Evolutionary conservation across 2,329 filamentous ascomycete genomes (phyloP).

Genomic region (Cadophora gregata): DNA sequence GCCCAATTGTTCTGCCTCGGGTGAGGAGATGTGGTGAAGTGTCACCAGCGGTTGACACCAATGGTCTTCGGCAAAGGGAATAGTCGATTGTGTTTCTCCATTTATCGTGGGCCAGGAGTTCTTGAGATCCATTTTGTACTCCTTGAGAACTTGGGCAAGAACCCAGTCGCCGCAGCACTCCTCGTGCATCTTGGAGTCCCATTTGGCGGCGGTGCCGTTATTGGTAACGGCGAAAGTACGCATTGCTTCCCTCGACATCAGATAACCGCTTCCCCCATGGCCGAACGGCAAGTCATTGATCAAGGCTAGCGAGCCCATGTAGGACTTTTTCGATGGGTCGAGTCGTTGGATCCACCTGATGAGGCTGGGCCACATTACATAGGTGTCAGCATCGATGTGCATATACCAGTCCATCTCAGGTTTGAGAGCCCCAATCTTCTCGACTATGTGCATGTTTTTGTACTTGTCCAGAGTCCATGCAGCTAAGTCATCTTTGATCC

Average conservation of each 20-base stretch:
- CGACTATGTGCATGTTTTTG: constrained; percentile 64
- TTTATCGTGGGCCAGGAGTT: constrained; percentile 61
- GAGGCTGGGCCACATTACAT: constrained; percentile 59
- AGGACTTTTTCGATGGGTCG: constrained; percentile 48
- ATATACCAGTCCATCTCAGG: constrained; percentile 64
- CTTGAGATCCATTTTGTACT: constrained; percentile 47
- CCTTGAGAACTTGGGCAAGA: constrained; percentile 53
- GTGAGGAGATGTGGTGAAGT: constrained; percentile 60
- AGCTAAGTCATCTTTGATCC: constrained; percentile 45
- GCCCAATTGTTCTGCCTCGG: constrained; percentile 47
- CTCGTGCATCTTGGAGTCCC: constrained; percentile 49
- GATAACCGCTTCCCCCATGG: constrained; percentile 62
- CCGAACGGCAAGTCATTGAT: constrained; percentile 54
- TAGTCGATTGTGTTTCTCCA: constrained; percentile 58
- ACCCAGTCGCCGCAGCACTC: constrained; percentile 61
- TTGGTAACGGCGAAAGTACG: constrained; percentile 52
- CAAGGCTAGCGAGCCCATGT: constrained; percentile 57
- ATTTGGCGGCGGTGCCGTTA: constrained; percentile 52
- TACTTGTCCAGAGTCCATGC: constrained; percentile 65
- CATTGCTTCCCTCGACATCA: constrained; percentile 59
- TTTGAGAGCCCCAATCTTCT: constrained; percentile 57
- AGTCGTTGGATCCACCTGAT: constrained; percentile 39
- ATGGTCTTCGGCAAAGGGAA: constrained; percentile 52
- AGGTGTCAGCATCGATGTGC: constrained; percentile 64
- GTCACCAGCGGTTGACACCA: constrained; percentile 63